Percentiles rank a stretch among this genome's conserved stretches.
Conservation (phyloP, 2,329 filamentous ascomycete genomes). For the Plenodomus tracheiphilus region DNA sequence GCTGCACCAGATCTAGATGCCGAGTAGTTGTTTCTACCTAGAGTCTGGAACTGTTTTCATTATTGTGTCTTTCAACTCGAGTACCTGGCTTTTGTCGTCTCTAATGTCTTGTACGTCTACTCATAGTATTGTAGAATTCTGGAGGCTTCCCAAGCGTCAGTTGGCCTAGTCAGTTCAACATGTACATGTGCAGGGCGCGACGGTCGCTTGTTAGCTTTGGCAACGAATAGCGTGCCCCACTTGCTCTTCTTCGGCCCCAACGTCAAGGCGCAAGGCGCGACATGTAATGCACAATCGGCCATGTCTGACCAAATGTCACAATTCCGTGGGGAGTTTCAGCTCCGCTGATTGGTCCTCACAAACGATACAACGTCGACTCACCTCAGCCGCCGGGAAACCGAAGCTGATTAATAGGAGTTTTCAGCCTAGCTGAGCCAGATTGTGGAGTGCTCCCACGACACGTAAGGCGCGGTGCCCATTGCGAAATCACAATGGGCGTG, state of each 20-base stretch:
- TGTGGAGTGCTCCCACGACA: slow-evolving; percentile 7
- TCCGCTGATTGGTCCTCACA: not conserved
- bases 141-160: no score
- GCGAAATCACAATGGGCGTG: not conserved
- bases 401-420: no score
- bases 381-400: not conserved
- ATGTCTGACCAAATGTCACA: no score
- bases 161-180: slow-evolving; percentile 1
- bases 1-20: no score
- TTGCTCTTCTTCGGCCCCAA: not conserved
- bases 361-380: no score
- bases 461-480: slow-evolving; percentile 10
- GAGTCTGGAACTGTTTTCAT: no score
- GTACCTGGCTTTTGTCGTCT: no score
- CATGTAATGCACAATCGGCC: not conserved
- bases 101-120: no score
- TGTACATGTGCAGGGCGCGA: slow-evolving; percentile 3
- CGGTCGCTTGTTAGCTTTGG: not conserved
- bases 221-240: slow-evolving; percentile 7
- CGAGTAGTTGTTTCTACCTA: not conserved
- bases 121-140: no score
- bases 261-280: slow-evolving; percentile 4
- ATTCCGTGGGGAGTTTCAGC: not conserved
- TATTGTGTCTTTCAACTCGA: no score
- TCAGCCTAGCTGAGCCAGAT: no score